A percentile compares a stretch with the other conserved stretches of the same genome.
Conservation (phyloP, 495 filamentous ascomycete species). For the Talaromyces liani region DNA sequence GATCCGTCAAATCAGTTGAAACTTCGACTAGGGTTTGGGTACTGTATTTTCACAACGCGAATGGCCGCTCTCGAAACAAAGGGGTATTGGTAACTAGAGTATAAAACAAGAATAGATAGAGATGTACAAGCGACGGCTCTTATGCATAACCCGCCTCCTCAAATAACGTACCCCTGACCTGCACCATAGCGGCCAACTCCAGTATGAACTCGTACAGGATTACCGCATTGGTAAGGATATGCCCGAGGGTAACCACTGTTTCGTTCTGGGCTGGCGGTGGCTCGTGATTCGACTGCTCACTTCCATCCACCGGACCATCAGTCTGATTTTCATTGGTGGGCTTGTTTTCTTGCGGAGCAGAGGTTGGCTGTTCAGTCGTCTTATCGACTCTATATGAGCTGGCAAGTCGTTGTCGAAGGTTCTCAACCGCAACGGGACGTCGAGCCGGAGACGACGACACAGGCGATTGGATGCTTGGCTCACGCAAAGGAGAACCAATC, state of each 20-base stretch:
- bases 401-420: conserved; percentile 30
- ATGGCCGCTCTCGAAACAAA: not conserved
- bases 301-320: conserved; percentile 29
- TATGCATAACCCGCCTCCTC: conserved; percentile 56
- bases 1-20: too few relatives aligned
- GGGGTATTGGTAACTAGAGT: not conserved
- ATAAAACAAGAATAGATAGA: not conserved
- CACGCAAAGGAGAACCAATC: conserved; percentile 17
- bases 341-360: conserved; percentile 16
- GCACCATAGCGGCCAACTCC: conserved; percentile 79
- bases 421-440: conserved; percentile 22
- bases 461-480: conserved; percentile 15
- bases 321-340: conserved; percentile 20
- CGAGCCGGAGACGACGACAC: conserved; percentile 25
- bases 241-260: conserved; percentile 58
- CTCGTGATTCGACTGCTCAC: conserved; percentile 23
- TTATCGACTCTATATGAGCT: conserved; percentile 24
- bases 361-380: conserved; percentile 8
- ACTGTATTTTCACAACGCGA: not conserved
- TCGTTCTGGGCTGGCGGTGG: conserved; percentile 16
- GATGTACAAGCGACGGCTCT: not conserved
- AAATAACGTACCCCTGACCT: conserved; percentile 79
- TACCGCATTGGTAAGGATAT: conserved; percentile 68
- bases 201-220: conserved; percentile 71
- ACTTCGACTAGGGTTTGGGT: not conserved